Evolutionary conservation across 2,329 filamentous ascomycete genomes (phyloP).

Genomic region (Xylaria sp.): DNA sequence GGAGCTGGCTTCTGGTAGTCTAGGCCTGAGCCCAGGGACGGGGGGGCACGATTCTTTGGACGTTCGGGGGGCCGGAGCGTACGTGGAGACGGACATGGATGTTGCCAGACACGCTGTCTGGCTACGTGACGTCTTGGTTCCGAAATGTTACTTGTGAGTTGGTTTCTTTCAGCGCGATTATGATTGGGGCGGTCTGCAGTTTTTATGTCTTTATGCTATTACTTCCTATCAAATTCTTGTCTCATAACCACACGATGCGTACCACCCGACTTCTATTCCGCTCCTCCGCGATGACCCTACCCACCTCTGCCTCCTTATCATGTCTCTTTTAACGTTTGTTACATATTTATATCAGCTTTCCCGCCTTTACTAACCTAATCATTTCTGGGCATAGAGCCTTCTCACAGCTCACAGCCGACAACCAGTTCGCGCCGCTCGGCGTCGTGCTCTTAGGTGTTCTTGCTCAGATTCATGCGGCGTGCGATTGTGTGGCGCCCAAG

Average conservation of each 20-base stretch:
- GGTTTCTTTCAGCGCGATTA: not conserved
- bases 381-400: conserved; percentile 57
- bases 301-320: too few species aligned
- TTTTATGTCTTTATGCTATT: not conserved
- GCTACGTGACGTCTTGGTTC: conserved; percentile 48
- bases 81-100: conserved; percentile 14
- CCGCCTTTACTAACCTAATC: conserved; percentile 1
- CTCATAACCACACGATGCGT: not conserved
- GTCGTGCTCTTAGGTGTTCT: conserved; percentile 70
- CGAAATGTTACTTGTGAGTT: conserved; percentile 52
- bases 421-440: conserved; percentile 74
- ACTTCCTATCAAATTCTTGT: not conserved
- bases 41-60: conserved; percentile 1
- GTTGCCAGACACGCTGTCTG: conserved; percentile 43
- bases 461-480: conserved; percentile 59
- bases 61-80: conserved; percentile 2
- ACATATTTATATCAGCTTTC: not conserved
- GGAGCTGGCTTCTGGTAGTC: conserved; percentile 28
- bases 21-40: conserved; percentile 6
- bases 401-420: conserved; percentile 72
- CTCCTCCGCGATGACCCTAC: not conserved
- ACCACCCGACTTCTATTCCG: not conserved
- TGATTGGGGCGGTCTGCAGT: too few species aligned
- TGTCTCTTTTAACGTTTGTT: not conserved
- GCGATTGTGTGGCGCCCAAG: conserved; percentile 43